phyloP scores from a whole-genome alignment of 768 basidiomycete species.

The Rubroboletus pulcherrimus region DNA sequence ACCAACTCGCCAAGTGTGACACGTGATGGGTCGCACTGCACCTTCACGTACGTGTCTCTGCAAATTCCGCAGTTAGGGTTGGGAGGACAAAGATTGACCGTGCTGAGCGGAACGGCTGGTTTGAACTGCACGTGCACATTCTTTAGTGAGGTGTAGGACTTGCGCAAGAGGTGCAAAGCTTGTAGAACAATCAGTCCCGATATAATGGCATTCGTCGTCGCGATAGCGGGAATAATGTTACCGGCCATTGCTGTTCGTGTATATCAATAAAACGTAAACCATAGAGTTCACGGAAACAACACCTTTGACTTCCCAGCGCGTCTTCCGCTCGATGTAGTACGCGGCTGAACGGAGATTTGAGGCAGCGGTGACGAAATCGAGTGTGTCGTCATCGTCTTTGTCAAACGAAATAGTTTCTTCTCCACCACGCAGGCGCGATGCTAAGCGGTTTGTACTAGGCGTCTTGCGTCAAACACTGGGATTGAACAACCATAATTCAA shows the following conservation, averaged over 20 bases:
- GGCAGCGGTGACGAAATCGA: constrained; percentile 95
- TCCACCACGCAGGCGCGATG: constrained; percentile 59
- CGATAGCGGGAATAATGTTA: constrained; percentile 98
- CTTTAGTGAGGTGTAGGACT: constrained; percentile 55
- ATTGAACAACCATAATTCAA: neutral
- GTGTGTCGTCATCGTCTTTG: constrained; percentile 95
- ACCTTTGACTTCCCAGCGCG: constrained; percentile 98
- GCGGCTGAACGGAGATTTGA: constrained; percentile 90
- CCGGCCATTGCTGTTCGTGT: constrained; percentile 85
- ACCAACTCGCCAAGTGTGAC: constrained; percentile 73
- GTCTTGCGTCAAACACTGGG: constrained; percentile 5
- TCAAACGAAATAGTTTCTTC: constrained; percentile 84
- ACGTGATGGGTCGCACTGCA: constrained; percentile 69
- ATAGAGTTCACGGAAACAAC: neutral
- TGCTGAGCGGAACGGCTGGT: constrained; percentile 71
- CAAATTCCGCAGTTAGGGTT: constrained; percentile 83
- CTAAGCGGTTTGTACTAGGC: constrained; percentile 73
- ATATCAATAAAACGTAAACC: neutral
- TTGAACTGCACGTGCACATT: constrained; percentile 81
- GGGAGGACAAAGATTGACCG: constrained; percentile 61
- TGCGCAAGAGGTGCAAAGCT: constrained; percentile 77
- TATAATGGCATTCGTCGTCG: constrained; percentile 97
- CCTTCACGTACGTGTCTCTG: constrained; percentile 72
- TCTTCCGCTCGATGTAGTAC: constrained; percentile 86
- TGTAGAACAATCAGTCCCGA: constrained; percentile 94